A percentile compares a stretch with the other conserved stretches of the same genome.
These are phyloP conservation scores for Tetrahymena malaccensis DNA, from an alignment of 73 alveolate genomes.

Conservation along the genomic window DNA sequence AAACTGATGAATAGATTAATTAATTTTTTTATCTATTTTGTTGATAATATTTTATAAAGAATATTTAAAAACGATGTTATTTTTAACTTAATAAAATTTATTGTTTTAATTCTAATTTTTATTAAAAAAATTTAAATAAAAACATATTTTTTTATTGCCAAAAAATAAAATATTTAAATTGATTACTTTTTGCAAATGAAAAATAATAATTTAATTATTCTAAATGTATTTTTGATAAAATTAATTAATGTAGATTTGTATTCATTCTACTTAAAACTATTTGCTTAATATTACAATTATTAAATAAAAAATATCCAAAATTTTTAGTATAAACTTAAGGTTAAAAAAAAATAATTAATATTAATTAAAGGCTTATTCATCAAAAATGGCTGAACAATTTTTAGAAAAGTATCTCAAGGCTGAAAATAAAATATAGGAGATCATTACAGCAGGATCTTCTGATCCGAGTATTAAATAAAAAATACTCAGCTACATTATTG, in stretches of 20 bases:
- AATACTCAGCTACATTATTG: not conserved
- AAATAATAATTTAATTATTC: not conserved
- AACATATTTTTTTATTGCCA: too few relatives aligned
- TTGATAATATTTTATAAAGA: too few relatives aligned
- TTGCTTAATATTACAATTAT: not conserved
- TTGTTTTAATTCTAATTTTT: too few relatives aligned
- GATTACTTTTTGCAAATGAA: not conserved
- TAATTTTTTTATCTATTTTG: too few relatives aligned
- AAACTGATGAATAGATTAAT: not conserved
- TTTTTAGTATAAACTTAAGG: not conserved
- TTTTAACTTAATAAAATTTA: too few relatives aligned
- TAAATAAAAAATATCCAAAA: not conserved
- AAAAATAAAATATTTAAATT: too few relatives aligned
- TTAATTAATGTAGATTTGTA: not conserved
- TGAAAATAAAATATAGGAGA: not conserved
- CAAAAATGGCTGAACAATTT: not conserved
- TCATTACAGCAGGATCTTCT: not conserved
- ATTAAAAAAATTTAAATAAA: too few relatives aligned
- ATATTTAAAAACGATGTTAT: too few relatives aligned
- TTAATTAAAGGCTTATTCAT: not conserved
- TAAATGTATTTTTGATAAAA: not conserved
- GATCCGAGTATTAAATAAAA: not conserved
- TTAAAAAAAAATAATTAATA: not conserved
- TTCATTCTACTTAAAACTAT: not conserved
- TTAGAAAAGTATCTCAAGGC: not conserved